Percentiles rank a stretch among this genome's conserved stretches.
phyloP scores from a whole-genome alignment of 495 filamentous ascomycete genomes.

The Penicillium chermesinum region DNA sequence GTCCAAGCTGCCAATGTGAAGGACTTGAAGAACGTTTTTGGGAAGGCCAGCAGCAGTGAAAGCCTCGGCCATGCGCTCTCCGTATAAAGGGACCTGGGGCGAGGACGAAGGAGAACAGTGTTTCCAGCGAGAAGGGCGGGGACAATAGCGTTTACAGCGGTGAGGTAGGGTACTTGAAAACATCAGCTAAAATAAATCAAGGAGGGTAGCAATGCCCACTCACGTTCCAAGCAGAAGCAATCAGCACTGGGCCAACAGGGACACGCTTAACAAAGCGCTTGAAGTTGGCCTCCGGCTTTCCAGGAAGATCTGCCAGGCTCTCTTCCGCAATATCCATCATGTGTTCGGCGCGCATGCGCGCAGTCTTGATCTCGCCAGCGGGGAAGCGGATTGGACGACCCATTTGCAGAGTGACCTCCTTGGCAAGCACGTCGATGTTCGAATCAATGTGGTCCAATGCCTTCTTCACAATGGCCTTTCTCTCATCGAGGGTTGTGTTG shows the following conservation, averaged over 20 bases:
- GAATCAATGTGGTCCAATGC: constrained; percentile 64
- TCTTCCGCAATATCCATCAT: constrained; percentile 74
- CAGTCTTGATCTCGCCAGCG: constrained; percentile 75
- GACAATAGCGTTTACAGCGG: constrained; percentile 83
- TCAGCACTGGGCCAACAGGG: constrained; percentile 75
- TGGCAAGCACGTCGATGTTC: constrained; percentile 69
- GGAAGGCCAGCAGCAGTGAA: constrained; percentile 79
- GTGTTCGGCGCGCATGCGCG: constrained; percentile 76
- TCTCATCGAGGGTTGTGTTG: constrained; percentile 56
- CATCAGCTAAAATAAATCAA: constrained; percentile 8
- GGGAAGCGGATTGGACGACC: constrained; percentile 86
- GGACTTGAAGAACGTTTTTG: constrained; percentile 74
- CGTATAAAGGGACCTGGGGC: constrained; percentile 87
- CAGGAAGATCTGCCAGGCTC: constrained; percentile 58
- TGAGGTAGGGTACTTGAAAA: constrained; percentile 83
- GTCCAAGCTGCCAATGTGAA: constrained; percentile 72
- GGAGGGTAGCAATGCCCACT: too few relatives aligned
- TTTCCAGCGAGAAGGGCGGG: constrained; percentile 86
- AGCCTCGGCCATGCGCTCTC: constrained; percentile 70
- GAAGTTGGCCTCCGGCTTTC: constrained; percentile 78
- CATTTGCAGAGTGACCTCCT: constrained; percentile 89
- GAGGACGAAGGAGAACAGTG: constrained; percentile 83
- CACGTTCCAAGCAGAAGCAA: constrained; percentile 94
- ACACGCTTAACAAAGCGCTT: constrained; percentile 82
- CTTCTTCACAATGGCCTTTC: constrained; percentile 72